phyloP scores from a whole-genome alignment of 23 red algal species.

The Gracilaria gracilis region DNA sequence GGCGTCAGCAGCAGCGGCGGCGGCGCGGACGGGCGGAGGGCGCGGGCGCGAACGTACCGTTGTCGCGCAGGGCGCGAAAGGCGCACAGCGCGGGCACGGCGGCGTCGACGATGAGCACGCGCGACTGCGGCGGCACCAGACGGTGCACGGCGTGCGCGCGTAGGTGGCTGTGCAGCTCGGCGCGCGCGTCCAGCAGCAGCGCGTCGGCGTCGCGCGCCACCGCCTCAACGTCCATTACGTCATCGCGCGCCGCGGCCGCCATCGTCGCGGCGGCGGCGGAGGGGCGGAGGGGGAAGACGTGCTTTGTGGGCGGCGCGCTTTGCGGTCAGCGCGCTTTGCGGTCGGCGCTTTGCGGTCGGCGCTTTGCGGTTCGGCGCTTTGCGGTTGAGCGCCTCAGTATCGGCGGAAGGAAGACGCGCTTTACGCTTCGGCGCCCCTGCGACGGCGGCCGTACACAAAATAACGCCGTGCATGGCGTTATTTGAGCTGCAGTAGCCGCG shows the following conservation, averaged over 20 bases:
- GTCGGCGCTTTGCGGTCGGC: no score
- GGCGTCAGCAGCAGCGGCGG: constrained; percentile 10
- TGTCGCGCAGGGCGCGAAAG: constrained; percentile 5
- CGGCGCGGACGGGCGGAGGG: constrained; percentile 24
- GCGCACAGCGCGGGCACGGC: background rate
- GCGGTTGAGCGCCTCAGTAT: no score
- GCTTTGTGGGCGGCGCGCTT: no score
- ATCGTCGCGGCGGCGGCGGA: background rate
- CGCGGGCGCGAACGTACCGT: no score
- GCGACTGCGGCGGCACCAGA: constrained; percentile 13
- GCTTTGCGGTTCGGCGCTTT: no score
- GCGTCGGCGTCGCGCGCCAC: background rate
- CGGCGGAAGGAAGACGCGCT: no score
- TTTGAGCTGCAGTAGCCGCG: no score
- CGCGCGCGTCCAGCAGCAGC: background rate
- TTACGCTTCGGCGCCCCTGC: background rate
- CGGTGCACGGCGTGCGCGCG: constrained; percentile 7
- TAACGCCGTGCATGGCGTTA: no score
- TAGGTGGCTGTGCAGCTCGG: background rate
- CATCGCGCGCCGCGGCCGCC: background rate
- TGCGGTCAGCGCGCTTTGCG: no score
- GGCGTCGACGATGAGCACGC: constrained; percentile 31
- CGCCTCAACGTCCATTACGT: background rate
- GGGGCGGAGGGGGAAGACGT: no score
- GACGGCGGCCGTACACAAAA: no score